Evolutionary conservation across 1,284 basidiomycete genomes (phyloP).

Genomic region (Coriolopsis trogii): DNA sequence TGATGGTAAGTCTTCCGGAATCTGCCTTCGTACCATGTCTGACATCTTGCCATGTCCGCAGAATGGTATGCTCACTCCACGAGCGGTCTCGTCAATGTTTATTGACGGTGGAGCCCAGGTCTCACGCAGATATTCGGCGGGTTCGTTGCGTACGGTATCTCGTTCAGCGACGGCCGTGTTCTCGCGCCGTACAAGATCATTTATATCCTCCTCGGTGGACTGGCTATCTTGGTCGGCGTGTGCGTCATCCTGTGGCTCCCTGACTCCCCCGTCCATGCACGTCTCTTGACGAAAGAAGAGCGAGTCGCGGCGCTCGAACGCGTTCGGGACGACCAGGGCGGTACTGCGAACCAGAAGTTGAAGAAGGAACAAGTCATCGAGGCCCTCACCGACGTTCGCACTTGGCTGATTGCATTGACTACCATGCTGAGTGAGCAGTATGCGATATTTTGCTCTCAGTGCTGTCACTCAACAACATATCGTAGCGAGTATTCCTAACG

Average conservation of each 20-base stretch:
- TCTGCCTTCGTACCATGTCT: neutral
- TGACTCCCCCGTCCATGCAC: conserved; percentile 66
- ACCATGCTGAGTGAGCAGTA: conserved; percentile 54
- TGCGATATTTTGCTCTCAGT: neutral
- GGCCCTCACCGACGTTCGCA: conserved; percentile 60
- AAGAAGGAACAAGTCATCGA: conserved; percentile 65
- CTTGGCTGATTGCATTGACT: conserved; percentile 64
- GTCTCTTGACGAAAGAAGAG: conserved; percentile 59
- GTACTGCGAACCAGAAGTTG: conserved; percentile 60
- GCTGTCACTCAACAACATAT: conserved; percentile 19
- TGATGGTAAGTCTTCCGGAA: conserved; percentile 49
- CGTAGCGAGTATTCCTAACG: conserved; percentile 68
- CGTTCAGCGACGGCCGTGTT: conserved; percentile 51
- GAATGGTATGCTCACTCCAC: conserved; percentile 32
- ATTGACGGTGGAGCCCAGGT: conserved; percentile 41
- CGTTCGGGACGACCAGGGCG: conserved; percentile 69
- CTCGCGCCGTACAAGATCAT: conserved; percentile 65
- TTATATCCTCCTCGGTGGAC: conserved; percentile 60
- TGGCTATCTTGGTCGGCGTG: conserved; percentile 62
- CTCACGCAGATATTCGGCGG: conserved; percentile 67
- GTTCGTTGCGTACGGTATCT: conserved; percentile 67
- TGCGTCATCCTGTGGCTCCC: conserved; percentile 64
- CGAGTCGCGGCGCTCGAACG: conserved; percentile 66
- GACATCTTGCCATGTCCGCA: neutral
- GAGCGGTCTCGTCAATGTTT: too few species aligned